A percentile compares a stretch with the other conserved stretches of the same genome.
Evolutionary conservation across 2,329 filamentous ascomycete genomes (phyloP).

Genomic region (Rutstroemia sp.): DNA sequence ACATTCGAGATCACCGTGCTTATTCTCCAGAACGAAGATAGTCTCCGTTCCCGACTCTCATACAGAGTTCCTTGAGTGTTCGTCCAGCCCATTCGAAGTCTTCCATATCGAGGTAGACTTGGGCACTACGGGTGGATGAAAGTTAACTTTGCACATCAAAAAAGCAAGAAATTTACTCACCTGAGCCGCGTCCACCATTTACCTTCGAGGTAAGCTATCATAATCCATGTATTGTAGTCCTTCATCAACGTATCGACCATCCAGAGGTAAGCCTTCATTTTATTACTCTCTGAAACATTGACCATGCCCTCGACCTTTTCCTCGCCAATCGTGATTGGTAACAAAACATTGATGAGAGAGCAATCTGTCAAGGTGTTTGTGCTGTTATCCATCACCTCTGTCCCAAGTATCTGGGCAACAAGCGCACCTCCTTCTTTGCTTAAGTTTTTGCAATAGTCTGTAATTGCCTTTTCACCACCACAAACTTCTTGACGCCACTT

Average conservation of each 20-base stretch:
- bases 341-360: constrained; percentile 62
- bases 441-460: constrained; percentile 53
- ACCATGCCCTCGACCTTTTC: constrained; percentile 22
- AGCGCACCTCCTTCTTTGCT: constrained; percentile 55
- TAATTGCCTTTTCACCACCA: constrained; percentile 66
- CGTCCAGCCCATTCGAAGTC: constrained; percentile 68
- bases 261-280: constrained; percentile 47
- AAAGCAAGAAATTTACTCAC: not conserved
- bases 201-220: constrained; percentile 52
- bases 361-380: constrained; percentile 56
- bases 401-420: constrained; percentile 58
- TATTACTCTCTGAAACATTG: constrained; percentile 26
- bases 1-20: not conserved
- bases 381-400: constrained; percentile 62
- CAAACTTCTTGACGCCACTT: constrained; percentile 61
- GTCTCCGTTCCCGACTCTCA: constrained; percentile 38
- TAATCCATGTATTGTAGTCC: constrained; percentile 66
- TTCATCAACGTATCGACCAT: constrained; percentile 45
- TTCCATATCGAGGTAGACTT: constrained; percentile 72
- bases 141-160: not conserved
- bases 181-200: constrained; percentile 60
- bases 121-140: constrained; percentile 46
- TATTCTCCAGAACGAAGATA: constrained; percentile 10
- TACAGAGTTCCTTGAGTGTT: constrained; percentile 39
- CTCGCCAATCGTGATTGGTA: constrained; percentile 48